Conservation (phyloP, 495 filamentous ascomycete genomes). For the Xylaria cubensis region DNA sequence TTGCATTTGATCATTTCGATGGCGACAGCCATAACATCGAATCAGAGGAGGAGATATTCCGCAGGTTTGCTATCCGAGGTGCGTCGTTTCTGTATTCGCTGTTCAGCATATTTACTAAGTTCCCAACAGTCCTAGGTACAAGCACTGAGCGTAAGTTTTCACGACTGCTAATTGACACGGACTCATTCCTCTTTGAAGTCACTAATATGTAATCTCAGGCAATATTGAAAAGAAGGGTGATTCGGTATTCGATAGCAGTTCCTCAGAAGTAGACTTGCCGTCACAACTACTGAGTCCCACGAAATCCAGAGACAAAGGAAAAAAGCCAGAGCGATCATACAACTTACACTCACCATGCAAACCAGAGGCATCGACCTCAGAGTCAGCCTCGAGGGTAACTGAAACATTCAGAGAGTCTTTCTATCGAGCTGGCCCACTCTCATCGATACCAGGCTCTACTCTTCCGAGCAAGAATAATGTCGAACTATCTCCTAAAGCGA, state of each 20-base stretch:
- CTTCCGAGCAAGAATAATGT: background rate
- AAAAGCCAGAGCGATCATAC: slow-evolving; percentile 12
- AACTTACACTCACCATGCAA: background rate
- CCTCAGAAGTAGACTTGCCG: background rate
- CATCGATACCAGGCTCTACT: background rate
- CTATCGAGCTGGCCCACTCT: slow-evolving; percentile 10
- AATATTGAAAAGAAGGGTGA: background rate
- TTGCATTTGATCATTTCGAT: slow-evolving; percentile 14
- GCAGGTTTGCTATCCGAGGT: slow-evolving; percentile 15
- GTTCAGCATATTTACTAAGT: background rate
- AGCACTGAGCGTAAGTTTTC: slow-evolving; percentile 8
- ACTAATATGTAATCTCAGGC: slow-evolving; percentile 8
- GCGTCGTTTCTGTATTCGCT: background rate
- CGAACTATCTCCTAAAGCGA: background rate
- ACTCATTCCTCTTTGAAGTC: background rate
- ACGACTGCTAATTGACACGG: background rate
- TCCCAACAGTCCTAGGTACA: background rate
- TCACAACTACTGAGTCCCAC: background rate
- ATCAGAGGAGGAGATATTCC: slow-evolving; percentile 14
- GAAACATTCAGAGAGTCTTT: slow-evolving; percentile 18
- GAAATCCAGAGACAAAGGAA: slow-evolving; percentile 17
- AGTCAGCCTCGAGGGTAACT: background rate
- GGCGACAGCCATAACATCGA: slow-evolving; percentile 1
- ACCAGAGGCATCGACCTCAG: slow-evolving; percentile 12
- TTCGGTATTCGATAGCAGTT: background rate